Evolutionary conservation across 2,329 filamentous ascomycete genomes (phyloP).

Genomic region (Aureobasidium uvarum): DNA sequence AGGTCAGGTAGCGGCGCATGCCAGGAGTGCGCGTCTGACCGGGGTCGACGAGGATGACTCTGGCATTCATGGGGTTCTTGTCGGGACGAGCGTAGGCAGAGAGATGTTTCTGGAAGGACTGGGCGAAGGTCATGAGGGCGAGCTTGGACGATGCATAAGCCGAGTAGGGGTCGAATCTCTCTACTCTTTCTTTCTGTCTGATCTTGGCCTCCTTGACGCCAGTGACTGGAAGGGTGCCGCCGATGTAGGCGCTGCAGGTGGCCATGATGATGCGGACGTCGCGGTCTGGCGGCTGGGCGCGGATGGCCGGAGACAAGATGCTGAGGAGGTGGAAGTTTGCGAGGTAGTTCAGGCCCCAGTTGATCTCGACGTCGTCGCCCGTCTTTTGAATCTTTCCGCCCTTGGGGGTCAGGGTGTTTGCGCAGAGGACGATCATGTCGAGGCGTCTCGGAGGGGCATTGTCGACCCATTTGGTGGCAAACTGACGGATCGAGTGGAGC

Average conservation of each 20-base stretch:
- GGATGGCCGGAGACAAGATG: constrained; percentile 84
- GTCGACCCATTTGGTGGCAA: constrained; percentile 98
- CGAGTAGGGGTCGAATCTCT: constrained; percentile 50
- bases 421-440: constrained; percentile 89
- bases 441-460: constrained; percentile 84
- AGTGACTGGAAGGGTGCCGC: constrained; percentile 59
- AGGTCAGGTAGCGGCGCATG: constrained; percentile 79
- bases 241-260: constrained; percentile 86
- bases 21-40: constrained; percentile 82
- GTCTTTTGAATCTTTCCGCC: constrained; percentile 61
- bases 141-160: constrained; percentile 57
- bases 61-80: constrained; percentile 73
- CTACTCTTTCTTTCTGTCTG: constrained; percentile 55
- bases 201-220: constrained; percentile 44
- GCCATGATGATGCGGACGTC: constrained; percentile 86
- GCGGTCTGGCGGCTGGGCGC: constrained; percentile 87
- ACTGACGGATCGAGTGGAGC: constrained; percentile 84
- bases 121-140: constrained; percentile 83
- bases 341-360: constrained; percentile 93
- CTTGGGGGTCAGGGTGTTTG: constrained; percentile 69
- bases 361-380: constrained; percentile 77
- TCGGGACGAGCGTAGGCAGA: constrained; percentile 82
- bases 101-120: constrained; percentile 89
- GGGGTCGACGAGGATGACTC: constrained; percentile 84
- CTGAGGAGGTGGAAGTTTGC: constrained; percentile 93